phyloP scores from a whole-genome alignment of 139 green algal genomes.

The Astrephomene gubernaculifera region DNA sequence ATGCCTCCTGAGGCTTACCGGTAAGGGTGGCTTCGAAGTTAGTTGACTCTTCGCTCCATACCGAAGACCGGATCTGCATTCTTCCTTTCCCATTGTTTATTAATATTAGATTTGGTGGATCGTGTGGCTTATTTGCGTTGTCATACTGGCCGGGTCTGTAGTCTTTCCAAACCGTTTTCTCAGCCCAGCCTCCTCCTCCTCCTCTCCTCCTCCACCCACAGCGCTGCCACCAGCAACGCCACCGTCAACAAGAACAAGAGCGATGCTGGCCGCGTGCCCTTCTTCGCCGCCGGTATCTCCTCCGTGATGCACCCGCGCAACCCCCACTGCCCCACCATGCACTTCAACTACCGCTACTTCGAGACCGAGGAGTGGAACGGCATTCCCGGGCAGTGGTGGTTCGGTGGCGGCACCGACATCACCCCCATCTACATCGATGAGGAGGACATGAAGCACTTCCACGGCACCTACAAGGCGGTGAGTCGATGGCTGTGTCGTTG shows the following conservation, averaged over 20 bases:
- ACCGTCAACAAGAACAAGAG: slow-evolving; percentile 49
- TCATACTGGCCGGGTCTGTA: too few species aligned
- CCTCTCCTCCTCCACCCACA: not conserved
- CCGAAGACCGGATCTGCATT: too few species aligned
- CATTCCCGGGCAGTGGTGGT: slow-evolving; percentile 97
- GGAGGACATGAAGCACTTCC: slow-evolving; percentile 99
- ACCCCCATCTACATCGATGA: slow-evolving; percentile 94
- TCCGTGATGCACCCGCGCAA: slow-evolving; percentile 99
- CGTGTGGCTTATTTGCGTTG: too few species aligned
- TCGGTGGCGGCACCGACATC: slow-evolving; percentile 99
- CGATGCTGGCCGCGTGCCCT: slow-evolving; percentile 85
- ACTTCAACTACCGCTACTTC: slow-evolving; percentile 99
- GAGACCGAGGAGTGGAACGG: slow-evolving; percentile 97
- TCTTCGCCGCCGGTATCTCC: slow-evolving; percentile 98
- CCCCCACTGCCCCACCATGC: slow-evolving; percentile 96
- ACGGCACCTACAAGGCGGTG: slow-evolving; percentile 92
- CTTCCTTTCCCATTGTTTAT: too few species aligned
- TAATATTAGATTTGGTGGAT: too few species aligned
- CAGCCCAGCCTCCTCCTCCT: too few species aligned
- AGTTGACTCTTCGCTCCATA: too few species aligned
- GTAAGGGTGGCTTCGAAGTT: slow-evolving; percentile 41
- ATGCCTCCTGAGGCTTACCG: slow-evolving; percentile 98
- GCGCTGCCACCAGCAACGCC: slow-evolving; percentile 81
- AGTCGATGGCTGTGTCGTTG: not conserved
- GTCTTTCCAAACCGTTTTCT: too few species aligned